These are phyloP conservation scores for Tolypocladium ovalisporum DNA, from an alignment of 2,329 filamentous ascomycete species.

Conservation along the genomic window DNA sequence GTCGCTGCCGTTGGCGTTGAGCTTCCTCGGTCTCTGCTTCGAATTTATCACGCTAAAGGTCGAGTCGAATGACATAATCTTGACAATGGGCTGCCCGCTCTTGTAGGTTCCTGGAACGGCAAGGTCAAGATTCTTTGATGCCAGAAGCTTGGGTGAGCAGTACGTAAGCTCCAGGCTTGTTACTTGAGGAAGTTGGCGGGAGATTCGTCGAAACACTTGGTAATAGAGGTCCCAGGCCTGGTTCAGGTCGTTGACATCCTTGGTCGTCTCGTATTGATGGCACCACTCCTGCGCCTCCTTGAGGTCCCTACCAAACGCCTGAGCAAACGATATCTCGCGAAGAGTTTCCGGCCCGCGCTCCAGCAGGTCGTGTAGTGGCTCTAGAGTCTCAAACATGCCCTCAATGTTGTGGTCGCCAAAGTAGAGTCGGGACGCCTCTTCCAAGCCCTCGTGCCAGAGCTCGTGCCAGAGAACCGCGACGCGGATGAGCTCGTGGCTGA, in stretches of 20 bases:
- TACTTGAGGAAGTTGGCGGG: constrained; percentile 82
- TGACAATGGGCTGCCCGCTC: constrained; percentile 65
- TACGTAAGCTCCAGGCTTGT: constrained; percentile 91
- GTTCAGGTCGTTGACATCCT: constrained; percentile 88
- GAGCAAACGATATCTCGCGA: constrained; percentile 91
- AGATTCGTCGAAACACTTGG: constrained; percentile 93
- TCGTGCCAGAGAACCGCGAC: constrained; percentile 98
- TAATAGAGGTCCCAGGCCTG: constrained; percentile 99
- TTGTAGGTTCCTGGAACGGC: constrained; percentile 94
- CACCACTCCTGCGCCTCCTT: constrained; percentile 96
- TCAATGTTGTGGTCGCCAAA: constrained; percentile 97
- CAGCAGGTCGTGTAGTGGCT: constrained; percentile 82
- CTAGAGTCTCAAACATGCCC: constrained; percentile 88
- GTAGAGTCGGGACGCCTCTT: constrained; percentile 92
- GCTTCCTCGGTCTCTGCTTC: constrained; percentile 88
- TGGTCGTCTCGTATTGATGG: constrained; percentile 77
- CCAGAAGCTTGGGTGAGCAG: constrained; percentile 86
- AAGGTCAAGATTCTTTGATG: constrained; percentile 75
- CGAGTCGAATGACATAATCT: constrained; percentile 81
- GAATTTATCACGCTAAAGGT: constrained; percentile 89
- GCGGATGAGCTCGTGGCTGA: constrained; percentile 92
- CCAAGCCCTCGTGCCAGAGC: constrained; percentile 94
- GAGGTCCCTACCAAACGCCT: constrained; percentile 91
- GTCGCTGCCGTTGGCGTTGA: constrained; percentile 81
- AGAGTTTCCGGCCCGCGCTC: constrained; percentile 88